phyloP scores from a whole-genome alignment of 2,329 filamentous ascomycete species.

The Epichloe hybrida region DNA sequence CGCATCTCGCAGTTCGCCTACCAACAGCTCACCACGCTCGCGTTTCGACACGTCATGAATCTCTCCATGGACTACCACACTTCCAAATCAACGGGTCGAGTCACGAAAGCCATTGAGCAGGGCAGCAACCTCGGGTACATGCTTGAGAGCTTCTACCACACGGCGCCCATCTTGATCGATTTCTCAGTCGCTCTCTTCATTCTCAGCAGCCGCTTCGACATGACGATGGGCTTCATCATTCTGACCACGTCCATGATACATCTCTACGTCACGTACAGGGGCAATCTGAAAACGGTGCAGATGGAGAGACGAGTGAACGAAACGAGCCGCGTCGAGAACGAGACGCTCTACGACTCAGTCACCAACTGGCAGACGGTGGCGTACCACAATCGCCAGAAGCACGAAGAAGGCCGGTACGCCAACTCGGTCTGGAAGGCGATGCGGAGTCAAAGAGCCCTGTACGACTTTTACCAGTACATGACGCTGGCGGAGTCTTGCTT shows the following conservation, averaged over 20 bases:
- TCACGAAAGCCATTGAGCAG: constrained; percentile 48
- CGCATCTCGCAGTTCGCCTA: constrained; percentile 23
- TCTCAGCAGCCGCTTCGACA: constrained; percentile 41
- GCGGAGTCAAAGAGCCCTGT: constrained; percentile 4
- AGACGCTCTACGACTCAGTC: constrained; percentile 11
- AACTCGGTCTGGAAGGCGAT: constrained; percentile 5
- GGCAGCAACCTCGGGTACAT: constrained; percentile 44
- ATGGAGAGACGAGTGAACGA: constrained; percentile 7
- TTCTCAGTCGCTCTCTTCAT: constrained; percentile 39
- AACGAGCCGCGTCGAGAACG: constrained; percentile 7
- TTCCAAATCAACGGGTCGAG: constrained; percentile 45
- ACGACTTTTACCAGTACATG: constrained; percentile 6
- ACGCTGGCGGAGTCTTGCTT: constrained; percentile 5
- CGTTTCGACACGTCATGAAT: constrained; percentile 52
- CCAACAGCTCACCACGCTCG: constrained; percentile 35
- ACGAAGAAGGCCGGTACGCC: constrained; percentile 12
- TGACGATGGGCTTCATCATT: constrained; percentile 10
- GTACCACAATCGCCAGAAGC: constrained; percentile 18
- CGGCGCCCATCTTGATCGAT: constrained; percentile 8
- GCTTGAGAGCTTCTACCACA: constrained; percentile 33
- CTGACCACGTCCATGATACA: constrained; percentile 9
- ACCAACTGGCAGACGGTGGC: constrained; percentile 39
- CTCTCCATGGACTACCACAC: constrained; percentile 58
- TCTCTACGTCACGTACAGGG: constrained; percentile 8
- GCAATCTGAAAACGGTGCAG: constrained; percentile 6